A percentile compares a stretch with the other conserved stretches of the same genome.
These are phyloP conservation scores for Populus deltoides DNA, from an alignment of 345 rosid genomes.

Conservation along the genomic window DNA sequence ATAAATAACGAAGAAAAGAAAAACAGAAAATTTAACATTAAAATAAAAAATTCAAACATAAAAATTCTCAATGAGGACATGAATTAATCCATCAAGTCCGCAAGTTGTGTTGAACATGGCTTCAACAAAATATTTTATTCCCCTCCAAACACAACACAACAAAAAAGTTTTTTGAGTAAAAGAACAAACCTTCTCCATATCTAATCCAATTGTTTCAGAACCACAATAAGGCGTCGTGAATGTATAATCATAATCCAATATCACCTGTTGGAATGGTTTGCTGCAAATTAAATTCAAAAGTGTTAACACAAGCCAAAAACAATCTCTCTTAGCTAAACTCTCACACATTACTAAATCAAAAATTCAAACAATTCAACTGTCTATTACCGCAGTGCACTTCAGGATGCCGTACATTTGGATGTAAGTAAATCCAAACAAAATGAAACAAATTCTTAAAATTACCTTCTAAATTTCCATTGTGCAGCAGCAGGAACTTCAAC, in stretches of 20 bases:
- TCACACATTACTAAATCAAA: not conserved
- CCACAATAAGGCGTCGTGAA: conserved; percentile 92
- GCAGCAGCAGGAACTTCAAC: conserved; percentile 97
- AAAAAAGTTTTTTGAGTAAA: not conserved
- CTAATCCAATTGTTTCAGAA: conserved; percentile 56
- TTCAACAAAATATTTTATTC: not conserved
- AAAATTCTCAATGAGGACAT: not conserved
- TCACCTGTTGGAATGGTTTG: conserved; percentile 87
- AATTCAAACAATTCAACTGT: not conserved
- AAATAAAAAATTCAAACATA: not conserved
- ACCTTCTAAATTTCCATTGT: conserved; percentile 94
- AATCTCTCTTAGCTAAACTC: conserved; percentile 1
- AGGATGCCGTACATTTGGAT: not conserved
- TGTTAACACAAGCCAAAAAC: not conserved
- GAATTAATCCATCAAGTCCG: not conserved
- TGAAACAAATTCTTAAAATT: not conserved
- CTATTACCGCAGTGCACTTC: not conserved
- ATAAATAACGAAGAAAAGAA: not conserved
- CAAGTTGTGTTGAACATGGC: not conserved
- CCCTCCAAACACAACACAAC: not conserved
- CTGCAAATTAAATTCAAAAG: conserved; percentile 50
- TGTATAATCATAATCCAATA: conserved; percentile 94
- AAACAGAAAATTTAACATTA: not conserved
- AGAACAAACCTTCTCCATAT: conserved; percentile 38
- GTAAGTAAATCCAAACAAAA: not conserved